Evolutionary conservation across 495 filamentous ascomycete species (phyloP).

Genomic region (Rhizodiscina lignyota): DNA sequence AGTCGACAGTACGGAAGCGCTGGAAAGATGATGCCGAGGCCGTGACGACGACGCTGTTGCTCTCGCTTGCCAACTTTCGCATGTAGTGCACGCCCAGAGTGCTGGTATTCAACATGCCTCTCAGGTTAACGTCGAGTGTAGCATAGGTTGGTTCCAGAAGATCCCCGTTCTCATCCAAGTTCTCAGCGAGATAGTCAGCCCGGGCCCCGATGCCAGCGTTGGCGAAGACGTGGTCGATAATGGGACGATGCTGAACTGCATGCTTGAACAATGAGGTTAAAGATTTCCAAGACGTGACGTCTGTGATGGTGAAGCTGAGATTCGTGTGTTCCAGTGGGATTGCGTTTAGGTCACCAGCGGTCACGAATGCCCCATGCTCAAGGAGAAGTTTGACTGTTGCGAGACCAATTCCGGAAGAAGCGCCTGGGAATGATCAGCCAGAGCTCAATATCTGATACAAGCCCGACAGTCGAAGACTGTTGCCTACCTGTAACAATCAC

Average conservation of each 20-base stretch:
- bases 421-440: slow-evolving; percentile 20
- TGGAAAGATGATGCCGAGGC: slow-evolving; percentile 13
- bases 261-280: slow-evolving; percentile 9
- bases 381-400: slow-evolving; percentile 29
- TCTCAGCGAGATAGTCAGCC: slow-evolving; percentile 5
- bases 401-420: slow-evolving; percentile 32
- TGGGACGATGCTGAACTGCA: slow-evolving; percentile 5
- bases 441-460: neutral
- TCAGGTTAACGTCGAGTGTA: slow-evolving; percentile 11
- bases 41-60: slow-evolving; percentile 15
- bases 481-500: slow-evolving; percentile 31
- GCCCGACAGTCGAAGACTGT: neutral
- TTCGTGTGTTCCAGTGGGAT: slow-evolving; percentile 12
- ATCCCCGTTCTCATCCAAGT: slow-evolving; percentile 9
- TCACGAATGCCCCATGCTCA: slow-evolving; percentile 27
- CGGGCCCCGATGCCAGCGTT: slow-evolving; percentile 9
- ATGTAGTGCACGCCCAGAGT: slow-evolving; percentile 8
- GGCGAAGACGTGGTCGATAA: slow-evolving; percentile 11
- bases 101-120: slow-evolving; percentile 10
- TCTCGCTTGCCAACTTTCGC: slow-evolving; percentile 4
- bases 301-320: slow-evolving; percentile 6
- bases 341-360: slow-evolving; percentile 25
- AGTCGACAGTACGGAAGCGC: slow-evolving; percentile 10
- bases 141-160: slow-evolving; percentile 6
- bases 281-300: slow-evolving; percentile 10